phyloP scores from a whole-genome alignment of 805 yeast species.

The Teunomyces cretensis region DNA sequence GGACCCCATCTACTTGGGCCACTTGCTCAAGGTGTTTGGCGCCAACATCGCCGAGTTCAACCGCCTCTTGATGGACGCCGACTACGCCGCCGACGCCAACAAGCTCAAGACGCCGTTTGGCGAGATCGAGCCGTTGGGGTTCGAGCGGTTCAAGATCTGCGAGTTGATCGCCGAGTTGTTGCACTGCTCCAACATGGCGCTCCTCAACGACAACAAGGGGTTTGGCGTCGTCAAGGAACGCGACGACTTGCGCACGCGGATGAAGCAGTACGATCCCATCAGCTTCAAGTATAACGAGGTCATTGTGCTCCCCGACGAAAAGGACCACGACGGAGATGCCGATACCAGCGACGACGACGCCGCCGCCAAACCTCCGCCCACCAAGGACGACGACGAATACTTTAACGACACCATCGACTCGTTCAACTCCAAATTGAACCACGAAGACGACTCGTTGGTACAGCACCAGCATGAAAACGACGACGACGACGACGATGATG shows the following conservation, averaged over 20 bases:
- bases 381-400: conserved; percentile 7
- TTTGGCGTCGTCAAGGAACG: conserved; percentile 39
- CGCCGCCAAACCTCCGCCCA: not conserved
- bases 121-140: conserved; percentile 41
- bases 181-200: conserved; percentile 49
- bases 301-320: conserved; percentile 31
- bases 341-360: conserved; percentile 7
- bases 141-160: conserved; percentile 46
- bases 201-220: conserved; percentile 45
- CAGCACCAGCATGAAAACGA: conserved; percentile 10
- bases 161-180: conserved; percentile 47
- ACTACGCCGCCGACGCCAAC: conserved; percentile 14
- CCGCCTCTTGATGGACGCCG: conserved; percentile 27
- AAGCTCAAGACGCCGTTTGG: conserved; percentile 26
- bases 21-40: conserved; percentile 41
- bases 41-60: conserved; percentile 37
- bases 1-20: conserved; percentile 48
- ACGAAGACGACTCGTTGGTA: conserved; percentile 19
- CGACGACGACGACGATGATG: conserved; percentile 32
- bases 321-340: no score
- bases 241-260: conserved; percentile 36
- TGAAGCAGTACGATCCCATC: conserved; percentile 44
- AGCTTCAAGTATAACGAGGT: conserved; percentile 47
- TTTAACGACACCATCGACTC: conserved; percentile 39
- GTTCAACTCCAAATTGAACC: conserved; percentile 25